Conservation (phyloP, 2,329 filamentous ascomycete species). For the Aureobasidium zeae region DNA sequence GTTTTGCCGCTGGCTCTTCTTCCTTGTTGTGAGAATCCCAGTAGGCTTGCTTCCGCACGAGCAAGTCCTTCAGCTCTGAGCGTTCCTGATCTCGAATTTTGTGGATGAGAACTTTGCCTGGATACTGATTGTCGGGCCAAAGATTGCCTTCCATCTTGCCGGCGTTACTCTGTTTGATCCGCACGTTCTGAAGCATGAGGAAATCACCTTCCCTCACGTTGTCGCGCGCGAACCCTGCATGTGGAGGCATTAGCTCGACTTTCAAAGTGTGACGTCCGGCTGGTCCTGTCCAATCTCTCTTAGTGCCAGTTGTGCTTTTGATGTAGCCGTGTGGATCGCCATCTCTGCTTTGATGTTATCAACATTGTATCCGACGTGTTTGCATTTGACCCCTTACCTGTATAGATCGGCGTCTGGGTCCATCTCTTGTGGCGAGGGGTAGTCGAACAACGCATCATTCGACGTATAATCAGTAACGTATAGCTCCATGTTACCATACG, state of each 20-base stretch:
- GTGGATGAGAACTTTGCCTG: conserved; percentile 50
- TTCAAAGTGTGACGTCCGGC: conserved; percentile 63
- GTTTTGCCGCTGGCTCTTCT: background rate
- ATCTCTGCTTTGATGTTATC: conserved; percentile 29
- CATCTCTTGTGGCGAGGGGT: conserved; percentile 32
- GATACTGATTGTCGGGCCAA: conserved; percentile 48
- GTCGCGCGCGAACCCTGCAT: conserved; percentile 50
- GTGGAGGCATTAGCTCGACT: conserved; percentile 60
- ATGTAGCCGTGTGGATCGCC: conserved; percentile 50
- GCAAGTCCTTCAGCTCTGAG: conserved; percentile 46
- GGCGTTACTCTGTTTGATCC: conserved; percentile 50
- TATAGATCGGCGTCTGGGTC: conserved; percentile 5
- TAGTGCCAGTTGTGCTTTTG: conserved; percentile 19
- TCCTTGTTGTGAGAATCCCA: conserved; percentile 19
- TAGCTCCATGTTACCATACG: conserved; percentile 44
- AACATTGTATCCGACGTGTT: too few relatives aligned
- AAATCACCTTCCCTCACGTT: conserved; percentile 52
- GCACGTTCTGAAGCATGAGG: conserved; percentile 62
- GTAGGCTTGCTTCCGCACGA: conserved; percentile 58
- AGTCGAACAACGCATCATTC: conserved; percentile 55
- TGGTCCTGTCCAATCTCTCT: conserved; percentile 60
- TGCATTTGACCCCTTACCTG: background rate
- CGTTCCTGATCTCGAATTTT: conserved; percentile 22
- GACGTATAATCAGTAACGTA: conserved; percentile 79
- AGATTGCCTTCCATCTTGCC: conserved; percentile 62